Conservation (phyloP, 768 basidiomycete species). For the Leccinum barrowsii region DNA sequence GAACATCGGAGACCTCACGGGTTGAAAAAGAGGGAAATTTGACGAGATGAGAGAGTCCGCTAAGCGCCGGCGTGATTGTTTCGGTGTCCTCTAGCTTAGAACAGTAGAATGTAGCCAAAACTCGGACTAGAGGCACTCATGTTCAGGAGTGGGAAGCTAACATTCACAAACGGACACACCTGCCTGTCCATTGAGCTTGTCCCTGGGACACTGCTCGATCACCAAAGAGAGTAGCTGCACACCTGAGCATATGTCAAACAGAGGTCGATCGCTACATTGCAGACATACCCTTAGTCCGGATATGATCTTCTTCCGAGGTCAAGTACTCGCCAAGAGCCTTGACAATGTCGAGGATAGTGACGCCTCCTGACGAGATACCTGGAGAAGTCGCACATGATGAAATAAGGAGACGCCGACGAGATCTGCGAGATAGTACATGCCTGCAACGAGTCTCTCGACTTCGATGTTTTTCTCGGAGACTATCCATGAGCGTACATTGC, state of each 20-base stretch:
- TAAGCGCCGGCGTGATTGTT: conserved; percentile 77
- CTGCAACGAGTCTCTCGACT: conserved; percentile 54
- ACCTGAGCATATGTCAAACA: conserved; percentile 44
- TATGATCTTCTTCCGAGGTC: conserved; percentile 76
- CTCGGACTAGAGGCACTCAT: conserved; percentile 55
- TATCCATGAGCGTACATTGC: conserved; percentile 71
- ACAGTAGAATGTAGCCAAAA: conserved; percentile 78
- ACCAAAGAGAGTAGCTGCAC: conserved; percentile 79
- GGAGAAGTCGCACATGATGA: background rate
- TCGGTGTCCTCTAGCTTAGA: conserved; percentile 85
- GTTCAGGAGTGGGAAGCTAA: background rate
- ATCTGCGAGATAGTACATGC: conserved; percentile 35
- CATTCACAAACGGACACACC: conserved; percentile 45
- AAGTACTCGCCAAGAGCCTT: conserved; percentile 86
- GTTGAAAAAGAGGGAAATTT: conserved; percentile 59
- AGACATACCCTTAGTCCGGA: conserved; percentile 71
- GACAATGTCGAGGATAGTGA: conserved; percentile 72
- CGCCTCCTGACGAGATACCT: conserved; percentile 36
- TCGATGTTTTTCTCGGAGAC: conserved; percentile 59
- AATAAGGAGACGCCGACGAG: background rate
- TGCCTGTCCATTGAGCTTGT: conserved; percentile 73
- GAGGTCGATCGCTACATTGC: background rate
- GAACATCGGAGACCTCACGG: conserved; percentile 58
- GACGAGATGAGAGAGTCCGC: conserved; percentile 68
- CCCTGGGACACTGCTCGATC: conserved; percentile 54